Percentiles rank a stretch among this genome's conserved stretches.
Conservation (phyloP, 2,329 filamentous ascomycete species). For the Immersiporthe knoxdaviesiana region DNA sequence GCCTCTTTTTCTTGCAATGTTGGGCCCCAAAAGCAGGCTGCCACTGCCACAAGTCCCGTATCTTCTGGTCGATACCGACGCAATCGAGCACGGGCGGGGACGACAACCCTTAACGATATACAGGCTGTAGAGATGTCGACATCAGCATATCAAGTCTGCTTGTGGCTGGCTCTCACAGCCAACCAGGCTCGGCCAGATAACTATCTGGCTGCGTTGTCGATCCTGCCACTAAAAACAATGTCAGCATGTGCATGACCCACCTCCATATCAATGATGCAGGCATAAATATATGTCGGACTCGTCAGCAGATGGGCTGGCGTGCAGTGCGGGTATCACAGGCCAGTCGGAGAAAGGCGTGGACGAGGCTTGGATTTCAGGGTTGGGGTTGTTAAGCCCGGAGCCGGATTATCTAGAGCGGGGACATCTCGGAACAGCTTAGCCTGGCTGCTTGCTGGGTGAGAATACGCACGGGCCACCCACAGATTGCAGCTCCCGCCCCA, state of each 20-base stretch:
- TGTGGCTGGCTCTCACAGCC: neutral
- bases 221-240: neutral
- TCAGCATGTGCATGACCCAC: neutral
- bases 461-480: constrained; percentile 19
- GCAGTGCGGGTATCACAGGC: too few species aligned
- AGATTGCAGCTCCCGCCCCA: constrained; percentile 17
- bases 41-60: neutral
- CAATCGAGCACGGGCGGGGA: neutral
- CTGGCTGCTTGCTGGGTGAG: neutral
- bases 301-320: neutral
- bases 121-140: neutral
- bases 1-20: neutral
- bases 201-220: neutral
- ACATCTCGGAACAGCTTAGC: constrained; percentile 2
- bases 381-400: neutral
- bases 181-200: neutral
- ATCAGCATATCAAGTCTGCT: neutral
- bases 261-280: neutral
- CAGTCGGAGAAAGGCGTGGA: too few species aligned
- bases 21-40: neutral
- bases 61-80: neutral
- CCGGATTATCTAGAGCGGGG: constrained; percentile 20
- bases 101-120: neutral
- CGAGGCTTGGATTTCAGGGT: neutral
- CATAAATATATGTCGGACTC: neutral